phyloP scores from a whole-genome alignment of 208 protist genomes.

The Trypanosoma boissoni region DNA sequence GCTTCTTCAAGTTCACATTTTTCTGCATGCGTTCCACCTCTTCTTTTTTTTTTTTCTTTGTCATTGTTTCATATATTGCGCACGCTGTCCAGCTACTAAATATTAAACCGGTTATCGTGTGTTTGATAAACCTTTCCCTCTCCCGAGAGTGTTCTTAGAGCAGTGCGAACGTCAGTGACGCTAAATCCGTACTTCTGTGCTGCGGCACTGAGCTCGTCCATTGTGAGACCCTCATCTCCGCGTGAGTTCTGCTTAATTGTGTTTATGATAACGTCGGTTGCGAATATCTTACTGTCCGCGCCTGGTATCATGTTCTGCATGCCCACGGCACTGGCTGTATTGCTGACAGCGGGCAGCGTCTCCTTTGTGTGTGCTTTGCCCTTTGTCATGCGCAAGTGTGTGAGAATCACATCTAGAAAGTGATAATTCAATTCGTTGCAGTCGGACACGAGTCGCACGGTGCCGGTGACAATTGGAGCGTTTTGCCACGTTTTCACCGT shows the following conservation, averaged over 20 bases:
- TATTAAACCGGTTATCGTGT: constrained; percentile 82
- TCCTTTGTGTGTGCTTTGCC: constrained; percentile 44
- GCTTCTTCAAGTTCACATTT: constrained; percentile 21
- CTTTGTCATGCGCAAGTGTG: constrained; percentile 78
- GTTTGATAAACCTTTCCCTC: constrained; percentile 86
- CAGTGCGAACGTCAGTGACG: constrained; percentile 56
- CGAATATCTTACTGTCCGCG: constrained; percentile 57
- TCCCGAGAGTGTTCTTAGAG: constrained; percentile 59
- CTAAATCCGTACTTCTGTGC: constrained; percentile 71
- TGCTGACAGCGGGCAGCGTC: constrained; percentile 34
- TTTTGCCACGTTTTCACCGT: constrained; percentile 89
- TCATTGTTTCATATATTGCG: no score
- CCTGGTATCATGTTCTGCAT: constrained; percentile 73
- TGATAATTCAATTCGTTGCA: constrained; percentile 91
- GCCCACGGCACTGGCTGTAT: constrained; percentile 55
- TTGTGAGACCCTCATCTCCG: constrained; percentile 59
- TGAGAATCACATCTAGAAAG: constrained; percentile 83
- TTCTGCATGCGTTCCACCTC: constrained; percentile 14
- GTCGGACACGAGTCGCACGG: constrained; percentile 75
- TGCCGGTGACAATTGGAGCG: constrained; percentile 75
- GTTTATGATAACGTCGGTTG: constrained; percentile 74
- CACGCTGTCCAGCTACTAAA: no score
- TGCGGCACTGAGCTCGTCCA: constrained; percentile 72
- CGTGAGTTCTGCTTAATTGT: constrained; percentile 58
- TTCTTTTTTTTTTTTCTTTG: constrained; percentile 1